Evolutionary conservation across 768 basidiomycete species (phyloP), one percentile per base, ranked within the genome.

Genomic region (Mycena floridula): DNA sequence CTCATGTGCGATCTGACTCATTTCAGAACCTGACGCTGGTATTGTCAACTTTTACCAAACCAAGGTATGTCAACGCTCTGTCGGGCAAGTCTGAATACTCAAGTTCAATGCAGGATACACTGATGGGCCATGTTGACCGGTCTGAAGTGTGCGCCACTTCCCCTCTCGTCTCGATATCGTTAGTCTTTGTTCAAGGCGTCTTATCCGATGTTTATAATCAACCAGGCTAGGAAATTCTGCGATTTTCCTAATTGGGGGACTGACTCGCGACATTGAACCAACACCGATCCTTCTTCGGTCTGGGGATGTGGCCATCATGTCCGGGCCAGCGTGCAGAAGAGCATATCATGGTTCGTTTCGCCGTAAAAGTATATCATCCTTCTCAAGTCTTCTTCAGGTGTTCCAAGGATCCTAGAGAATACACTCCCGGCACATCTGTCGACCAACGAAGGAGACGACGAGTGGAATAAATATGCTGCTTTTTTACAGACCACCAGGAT

Each of bases 111-210:
- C 48, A 82, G 77, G 93, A 98, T 50, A 89, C 92, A 0, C 77
- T 99, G 16, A 97, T 97, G 86, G 95, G 80, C 0, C 95, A 99
- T 60, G 90, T 96, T n/a, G 95, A 99, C 62, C 86, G 89, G 16
- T 92, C 94, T 18, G 95, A 99, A 65, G 74, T 95, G 7, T 95
- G 93, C 54, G 82, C 90, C 2, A 89, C 89, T 4, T 84, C 90
- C 0, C 95, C 95, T 0, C 74, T 99, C 0, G 89, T 97, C 5
- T 96, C 92, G 0, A 82, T 99, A 40, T 96, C 93, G 93, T 94
- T 52, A 54, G 86, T 62, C 7, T 15, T 18, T 3, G 25, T n/a
- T 25, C 24, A 22, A 24, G 21, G 11, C 25, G 42, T 22, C 16
- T 38, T 18, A 40, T 32, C 47, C n/a, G 47, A 18, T 21, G 12